Conservation (phyloP, 106 monocot genomes). For the Cymbidium sinense region DNA sequence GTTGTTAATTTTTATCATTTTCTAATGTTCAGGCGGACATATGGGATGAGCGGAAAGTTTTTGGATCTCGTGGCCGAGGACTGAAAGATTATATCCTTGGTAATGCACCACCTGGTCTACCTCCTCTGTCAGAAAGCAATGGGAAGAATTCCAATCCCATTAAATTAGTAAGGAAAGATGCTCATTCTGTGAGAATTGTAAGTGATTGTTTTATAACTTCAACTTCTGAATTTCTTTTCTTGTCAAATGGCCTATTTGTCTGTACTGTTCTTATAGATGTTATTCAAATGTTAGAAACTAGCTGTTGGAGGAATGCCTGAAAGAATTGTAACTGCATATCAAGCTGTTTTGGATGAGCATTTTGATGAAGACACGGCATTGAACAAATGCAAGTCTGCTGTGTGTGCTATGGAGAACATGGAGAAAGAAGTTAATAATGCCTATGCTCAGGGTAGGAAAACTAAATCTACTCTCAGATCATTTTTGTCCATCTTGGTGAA, state of each 20-base stretch:
- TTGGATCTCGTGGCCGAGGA: constrained; percentile 79
- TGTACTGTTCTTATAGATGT: constrained; percentile 1
- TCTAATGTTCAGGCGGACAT: constrained; percentile 59
- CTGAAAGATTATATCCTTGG: constrained; percentile 90
- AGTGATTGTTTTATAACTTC: constrained; percentile 15
- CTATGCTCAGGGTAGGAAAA: constrained; percentile 42
- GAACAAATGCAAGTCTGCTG: constrained; percentile 67
- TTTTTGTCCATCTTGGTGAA: background rate
- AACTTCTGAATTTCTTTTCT: background rate
- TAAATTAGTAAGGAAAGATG: constrained; percentile 78
- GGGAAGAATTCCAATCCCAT: constrained; percentile 55
- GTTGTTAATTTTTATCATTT: background rate
- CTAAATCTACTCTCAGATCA: background rate
- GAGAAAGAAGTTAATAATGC: constrained; percentile 64
- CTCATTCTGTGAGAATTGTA: constrained; percentile 73
- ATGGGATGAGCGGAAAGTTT: constrained; percentile 98
- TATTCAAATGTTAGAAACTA: constrained; percentile 59
- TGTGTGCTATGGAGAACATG: constrained; percentile 45
- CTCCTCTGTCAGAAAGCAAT: constrained; percentile 39
- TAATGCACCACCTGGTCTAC: constrained; percentile 36
- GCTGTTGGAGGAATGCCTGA: constrained; percentile 93
- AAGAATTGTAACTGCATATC: constrained; percentile 85
- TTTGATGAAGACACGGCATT: constrained; percentile 65
- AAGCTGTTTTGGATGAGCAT: constrained; percentile 72
- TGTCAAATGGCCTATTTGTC: background rate